Conservation (phyloP, 129 eudicot genomes). For the Centaurea solstitialis region DNA sequence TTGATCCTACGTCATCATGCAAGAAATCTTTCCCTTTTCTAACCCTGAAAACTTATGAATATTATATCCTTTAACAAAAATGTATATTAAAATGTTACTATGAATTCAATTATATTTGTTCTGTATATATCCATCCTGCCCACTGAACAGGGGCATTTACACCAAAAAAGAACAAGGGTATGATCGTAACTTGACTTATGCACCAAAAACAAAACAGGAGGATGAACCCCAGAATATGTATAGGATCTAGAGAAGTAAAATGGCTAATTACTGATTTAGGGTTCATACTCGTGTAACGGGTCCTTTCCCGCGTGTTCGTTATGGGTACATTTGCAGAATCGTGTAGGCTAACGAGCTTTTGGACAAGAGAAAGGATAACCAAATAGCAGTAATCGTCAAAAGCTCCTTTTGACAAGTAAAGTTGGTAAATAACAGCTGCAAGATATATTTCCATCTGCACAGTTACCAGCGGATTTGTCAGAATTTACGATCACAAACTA, state of each 20-base stretch:
- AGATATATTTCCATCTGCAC: conserved; percentile 1
- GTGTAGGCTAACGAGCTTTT: background rate
- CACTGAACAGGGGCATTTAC: background rate
- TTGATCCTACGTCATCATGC: conserved; percentile 1
- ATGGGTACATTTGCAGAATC: background rate
- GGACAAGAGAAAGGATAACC: background rate
- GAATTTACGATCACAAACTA: background rate
- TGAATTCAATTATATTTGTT: background rate
- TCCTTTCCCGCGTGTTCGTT: background rate
- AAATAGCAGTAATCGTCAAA: background rate
- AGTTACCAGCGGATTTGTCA: background rate
- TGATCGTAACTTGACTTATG: conserved; percentile 9
- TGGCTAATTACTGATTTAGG: conserved; percentile 11
- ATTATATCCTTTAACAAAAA: background rate
- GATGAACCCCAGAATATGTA: conserved; percentile 26
- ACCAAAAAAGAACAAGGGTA: conserved; percentile 8
- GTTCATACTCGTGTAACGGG: conserved; percentile 5
- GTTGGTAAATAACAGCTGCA: background rate
- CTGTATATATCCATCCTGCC: background rate
- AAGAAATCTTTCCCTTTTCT: background rate
- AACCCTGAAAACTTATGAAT: background rate
- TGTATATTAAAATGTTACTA: background rate
- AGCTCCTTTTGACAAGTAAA: conserved; percentile 16
- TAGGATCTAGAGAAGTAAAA: conserved; percentile 18
- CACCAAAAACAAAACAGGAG: conserved; percentile 23